Base-by-base conservation (phyloP, 768 basidiomycete genomes). In the Termitomyces sp. region DNA sequence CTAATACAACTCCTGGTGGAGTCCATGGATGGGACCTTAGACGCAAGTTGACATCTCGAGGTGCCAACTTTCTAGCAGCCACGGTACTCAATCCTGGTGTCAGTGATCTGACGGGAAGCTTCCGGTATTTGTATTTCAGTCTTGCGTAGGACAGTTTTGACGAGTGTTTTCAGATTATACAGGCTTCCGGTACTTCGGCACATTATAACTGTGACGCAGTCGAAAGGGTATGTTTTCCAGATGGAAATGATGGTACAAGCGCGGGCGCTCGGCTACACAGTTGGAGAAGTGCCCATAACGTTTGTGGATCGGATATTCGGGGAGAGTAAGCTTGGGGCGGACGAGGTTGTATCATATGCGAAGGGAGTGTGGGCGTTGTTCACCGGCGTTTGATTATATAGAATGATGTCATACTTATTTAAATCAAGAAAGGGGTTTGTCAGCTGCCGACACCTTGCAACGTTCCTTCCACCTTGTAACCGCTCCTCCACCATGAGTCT, bases 231-330 rank as follows among this genome's bases (percentile, higher is more conserved):
- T 63, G 94, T 96, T 29, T 95, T 96, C 76, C 94, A 96, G 77
- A 96, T 96, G 94, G 94, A 96, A 68, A 96, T 95, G 88, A 95
- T 95, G 82, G 94, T 93, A 18, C 83, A 94, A 1, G 94, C 94
- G 5, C 80, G 86, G 20, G 83, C 89, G 2, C 72, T 91, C 52
- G 92, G 91, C 5, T 95, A 93, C 70, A 83, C 80, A 4, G 85
- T 96, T 0, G 94, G 92, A 4, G 94, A 96, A 68, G 82, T 96
- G 23, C 94, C 94, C 1, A 96, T 96, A 58, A 96, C 93, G 2
- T 96, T 96, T 63, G 94, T 95, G 42, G 94, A 96, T 72, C 82
- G 94, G 35, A 86, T 96, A 65, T 95, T 89, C 68, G 94, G 94
- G 0, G 92, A 95, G 72, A 94, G 91, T 69, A 96, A 96, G 72